Conservation (phyloP, 495 filamentous ascomycete genomes). For the Entonaema liquescens region DNA sequence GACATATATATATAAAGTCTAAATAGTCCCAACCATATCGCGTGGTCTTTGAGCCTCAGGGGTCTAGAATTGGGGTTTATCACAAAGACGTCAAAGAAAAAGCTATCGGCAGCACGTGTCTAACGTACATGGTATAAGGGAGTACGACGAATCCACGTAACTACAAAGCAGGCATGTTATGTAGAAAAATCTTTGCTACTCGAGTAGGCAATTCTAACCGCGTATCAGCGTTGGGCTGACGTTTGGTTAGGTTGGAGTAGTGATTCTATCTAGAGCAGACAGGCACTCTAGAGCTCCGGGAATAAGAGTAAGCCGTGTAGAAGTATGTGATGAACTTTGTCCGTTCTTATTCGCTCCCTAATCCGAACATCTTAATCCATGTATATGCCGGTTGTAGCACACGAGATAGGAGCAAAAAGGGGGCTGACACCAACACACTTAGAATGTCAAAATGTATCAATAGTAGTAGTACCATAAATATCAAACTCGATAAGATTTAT, state of each 20-base stretch:
- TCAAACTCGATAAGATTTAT: slow-evolving; percentile 1
- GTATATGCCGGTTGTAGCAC: neutral
- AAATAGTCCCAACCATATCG: neutral
- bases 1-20: no score
- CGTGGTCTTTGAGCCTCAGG: neutral
- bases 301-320: neutral
- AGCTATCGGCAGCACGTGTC: neutral
- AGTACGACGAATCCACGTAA: neutral
- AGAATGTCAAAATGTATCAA: neutral
- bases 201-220: neutral
- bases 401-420: neutral
- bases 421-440: neutral
- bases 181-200: neutral
- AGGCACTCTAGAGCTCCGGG: neutral
- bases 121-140: neutral
- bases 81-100: neutral
- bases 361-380: neutral
- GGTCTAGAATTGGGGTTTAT: neutral
- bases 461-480: neutral
- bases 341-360: neutral
- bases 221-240: neutral
- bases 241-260: neutral
- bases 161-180: neutral
- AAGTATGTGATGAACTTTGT: neutral
- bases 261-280: neutral